Evolutionary conservation across 305 asterid genomes (phyloP), one percentile per base, ranked within the genome.

Genomic region (Fraxinus albicans): DNA sequence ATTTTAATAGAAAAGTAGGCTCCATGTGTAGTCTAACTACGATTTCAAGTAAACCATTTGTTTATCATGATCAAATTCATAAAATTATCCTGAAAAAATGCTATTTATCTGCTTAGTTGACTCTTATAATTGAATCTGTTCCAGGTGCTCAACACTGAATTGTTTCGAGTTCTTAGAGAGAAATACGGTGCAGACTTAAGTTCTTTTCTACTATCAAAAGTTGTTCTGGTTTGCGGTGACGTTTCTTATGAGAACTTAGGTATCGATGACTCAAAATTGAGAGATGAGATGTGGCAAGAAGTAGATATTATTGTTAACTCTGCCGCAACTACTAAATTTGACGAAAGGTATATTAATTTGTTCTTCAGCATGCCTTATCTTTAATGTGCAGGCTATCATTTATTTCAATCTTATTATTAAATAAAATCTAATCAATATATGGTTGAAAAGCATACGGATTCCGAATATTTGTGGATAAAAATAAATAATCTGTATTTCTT

Each of bases 281-380:
- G 79, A 77, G 77, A 85, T 74, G 80, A 81, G 7, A 85, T 93
- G 69, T 85, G 69, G 5, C 58, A 21, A 74, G 27, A 90, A 75
- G 89, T 90, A 0, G 88, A 89, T 2, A 21, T 88, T 4, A 82
- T 93, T 42, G 65, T 93, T 63, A 87, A 93, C 65, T 83, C 84
- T 12, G 96, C 95, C 70, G 96, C 95, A 19, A 87, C 92, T 1
- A 92, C 94, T 3, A 81, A 87, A 67, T 92, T 92, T 77, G 87
- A 91, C 70, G 97, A 88, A 73, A 91, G 96, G 95, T 92, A 83
- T 25, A 0, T 35, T 6, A 35, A 35, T 35, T 35, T 35, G 0
- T 36, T 10, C 0, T 44, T 15, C 63, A 3, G 63, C 70, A 1
- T 42, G 6, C 4, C 2, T 21, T 4, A 10, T 4, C 4, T 23